Base-by-base conservation (phyloP, 1,284 basidiomycete species). In the Megacollybia platyphylla region DNA sequence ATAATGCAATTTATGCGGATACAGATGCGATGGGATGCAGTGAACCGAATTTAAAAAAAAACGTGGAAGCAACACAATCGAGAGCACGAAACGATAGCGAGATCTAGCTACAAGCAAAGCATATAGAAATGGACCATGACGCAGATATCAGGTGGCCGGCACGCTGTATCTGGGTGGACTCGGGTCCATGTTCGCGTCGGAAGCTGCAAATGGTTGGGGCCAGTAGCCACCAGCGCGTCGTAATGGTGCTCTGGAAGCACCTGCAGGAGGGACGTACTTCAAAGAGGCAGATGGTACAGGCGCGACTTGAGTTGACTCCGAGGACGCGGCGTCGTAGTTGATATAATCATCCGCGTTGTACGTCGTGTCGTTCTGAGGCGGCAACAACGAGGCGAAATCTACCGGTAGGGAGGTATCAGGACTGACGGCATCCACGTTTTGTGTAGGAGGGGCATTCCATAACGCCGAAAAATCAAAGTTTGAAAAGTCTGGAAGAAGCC, bases 211-310 rank as follows among this genome's bases (percentile, higher is more conserved):
- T 7, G 61, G 45, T 18, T 61, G 55, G 42, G 64, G 60, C 77
- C 77, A 79, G 46, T 54, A 71, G 0, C 58, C 74, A 9, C 55
- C 76, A 26, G 73, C 76, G 2, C 76, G 71, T 31, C 76, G 68
- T 18, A 57, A 63, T 4, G 64, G 60, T 1, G 67, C 61, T 43
- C 68, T 54, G 3, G 57, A 52, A 11, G 76, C 76, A 38, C 74
- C 76, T 8, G 71, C 45, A 4, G 77, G 75, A 4, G 77, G 76
- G 0, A 63, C 54, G 48, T 78, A 79, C 2, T 59, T 26, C 20
- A 27, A 31, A 24, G 40, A 31, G 13, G 40, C 7, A 47, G 43
- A 11, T 48, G 44, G 5, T 37, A 39, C 24, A 36, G 40, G 8
- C 39, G 27, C 36, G 44, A 38, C 36, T 44, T 46, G 52, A 40